These are phyloP conservation scores for Pythium aphanidermatum DNA, from an alignment of 352 stramenopile species.

Conservation along the genomic window DNA sequence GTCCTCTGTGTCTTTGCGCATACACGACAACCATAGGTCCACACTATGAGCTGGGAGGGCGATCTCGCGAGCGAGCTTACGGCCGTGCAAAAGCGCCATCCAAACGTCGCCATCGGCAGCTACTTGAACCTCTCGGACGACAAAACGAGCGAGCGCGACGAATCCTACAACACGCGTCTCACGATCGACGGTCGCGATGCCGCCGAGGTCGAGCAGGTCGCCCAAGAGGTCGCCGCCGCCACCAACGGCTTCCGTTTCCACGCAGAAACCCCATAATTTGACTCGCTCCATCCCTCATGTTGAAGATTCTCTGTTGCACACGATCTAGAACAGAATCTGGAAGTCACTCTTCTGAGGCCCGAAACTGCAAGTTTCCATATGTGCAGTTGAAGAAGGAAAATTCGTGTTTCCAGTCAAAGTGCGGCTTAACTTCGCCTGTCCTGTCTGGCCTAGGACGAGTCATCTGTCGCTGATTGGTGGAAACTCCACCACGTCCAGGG, in stretches of 20 bases:
- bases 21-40: conserved; percentile 30
- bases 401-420: too few relatives aligned
- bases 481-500: too few relatives aligned
- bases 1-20: conserved; percentile 6
- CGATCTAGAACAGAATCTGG: too few relatives aligned
- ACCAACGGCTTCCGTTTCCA: conserved; percentile 20
- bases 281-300: too few relatives aligned
- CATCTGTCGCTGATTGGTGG: too few relatives aligned
- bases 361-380: too few relatives aligned
- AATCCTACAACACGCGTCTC: conserved; percentile 60
- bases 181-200: conserved; percentile 56
- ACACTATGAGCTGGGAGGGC: conserved; percentile 62
- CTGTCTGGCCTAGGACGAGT: too few relatives aligned
- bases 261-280: background rate
- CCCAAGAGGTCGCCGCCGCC: conserved; percentile 27
- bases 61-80: conserved; percentile 58
- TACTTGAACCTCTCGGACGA: conserved; percentile 78
- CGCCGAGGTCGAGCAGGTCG: conserved; percentile 47
- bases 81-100: conserved; percentile 56
- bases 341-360: too few relatives aligned
- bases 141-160: conserved; percentile 43
- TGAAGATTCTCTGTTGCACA: too few relatives aligned
- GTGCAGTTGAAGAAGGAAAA: too few relatives aligned
- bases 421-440: too few relatives aligned
- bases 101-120: conserved; percentile 70